Base-by-base conservation (phyloP, 2,329 filamentous ascomycete species). In the Penicillium verrucosum region DNA sequence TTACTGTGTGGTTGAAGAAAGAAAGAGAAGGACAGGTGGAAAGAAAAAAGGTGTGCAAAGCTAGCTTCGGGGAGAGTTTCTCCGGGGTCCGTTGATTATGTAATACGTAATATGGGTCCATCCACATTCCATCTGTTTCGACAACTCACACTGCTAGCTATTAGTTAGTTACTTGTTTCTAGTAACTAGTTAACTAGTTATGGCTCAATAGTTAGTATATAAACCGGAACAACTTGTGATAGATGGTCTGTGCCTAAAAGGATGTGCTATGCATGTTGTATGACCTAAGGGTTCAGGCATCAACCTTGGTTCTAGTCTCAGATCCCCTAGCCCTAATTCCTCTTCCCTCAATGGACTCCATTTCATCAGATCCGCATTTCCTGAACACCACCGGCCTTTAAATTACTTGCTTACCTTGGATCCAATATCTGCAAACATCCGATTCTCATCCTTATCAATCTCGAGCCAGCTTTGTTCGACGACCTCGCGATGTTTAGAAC, bases 1-100 rank as follows among this genome's bases (percentile, higher is more conserved):
- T 41, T 37, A 32, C 32, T 44, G 53, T 49, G 38, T 46, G 43
- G 23, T 58, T 41, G 48, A 49, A 47, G 44, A 54, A 46, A 51
- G 56, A 32, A 51, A 49, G 50, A 43, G 58, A 41, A 49, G 58
- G 37, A 60, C 60, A 66, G 58, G 59, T 60, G 60, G 61, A 54
- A 51, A 57, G 51, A 54, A 62, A 65, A 60, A 12, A 59, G 41
- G 54, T 63, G 64, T 65, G 60, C 56, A 59, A 50, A 58, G 27
- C 54, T 57, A 27, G 43, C 40, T 45, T 54, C 60, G 52, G 50
- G 47, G n/a, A 5, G 29, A 32, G 51, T 65, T 65, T 63, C 37
- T 65, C 63, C 61, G 60, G 30, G 10, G n/a, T 47, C 61, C 62
- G 56, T 21, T 36, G 44, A 32, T 46, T 52, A 45, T 27, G 21